Evolutionary conservation across 192 early-diverging fungal species (phyloP).

Genomic region (Geranomyces michiganensis): DNA sequence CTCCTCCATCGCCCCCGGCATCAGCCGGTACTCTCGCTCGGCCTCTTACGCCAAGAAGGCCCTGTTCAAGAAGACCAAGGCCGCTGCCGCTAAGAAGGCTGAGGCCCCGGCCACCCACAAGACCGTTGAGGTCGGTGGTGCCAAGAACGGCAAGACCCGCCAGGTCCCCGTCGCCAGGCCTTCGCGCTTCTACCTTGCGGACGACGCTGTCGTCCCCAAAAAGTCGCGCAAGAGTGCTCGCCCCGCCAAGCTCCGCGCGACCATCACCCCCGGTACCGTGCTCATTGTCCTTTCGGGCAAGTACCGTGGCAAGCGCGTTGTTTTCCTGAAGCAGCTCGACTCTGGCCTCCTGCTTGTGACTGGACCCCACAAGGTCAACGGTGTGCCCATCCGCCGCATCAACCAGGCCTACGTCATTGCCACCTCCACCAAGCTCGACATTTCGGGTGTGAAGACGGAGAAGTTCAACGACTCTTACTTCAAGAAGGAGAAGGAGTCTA

Average conservation of each 20-base stretch:
- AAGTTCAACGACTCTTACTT: slow-evolving; percentile 97
- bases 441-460: slow-evolving; percentile 73
- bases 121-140: slow-evolving; percentile 73
- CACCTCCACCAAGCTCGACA: slow-evolving; percentile 98
- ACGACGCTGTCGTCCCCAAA: slow-evolving; percentile 80
- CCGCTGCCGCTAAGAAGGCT: slow-evolving; percentile 52
- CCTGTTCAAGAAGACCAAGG: slow-evolving; percentile 87
- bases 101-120: slow-evolving; percentile 58
- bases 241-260: slow-evolving; percentile 74
- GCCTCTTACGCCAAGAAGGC: slow-evolving; percentile 83
- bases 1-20: slow-evolving; percentile 81
- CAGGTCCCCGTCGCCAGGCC: slow-evolving; percentile 71
- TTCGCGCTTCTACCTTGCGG: slow-evolving; percentile 80
- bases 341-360: slow-evolving; percentile 96
- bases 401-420: slow-evolving; percentile 99
- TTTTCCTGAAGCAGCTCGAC: slow-evolving; percentile 94
- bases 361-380: slow-evolving; percentile 98
- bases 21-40: slow-evolving; percentile 82
- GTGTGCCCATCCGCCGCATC: slow-evolving; percentile 95
- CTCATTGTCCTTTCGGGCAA: slow-evolving; percentile 94
- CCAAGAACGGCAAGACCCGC: slow-evolving; percentile 80
- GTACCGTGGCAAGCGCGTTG: slow-evolving; percentile 98
- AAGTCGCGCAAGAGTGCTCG: slow-evolving; percentile 68
- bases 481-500: slow-evolving; percentile 73
- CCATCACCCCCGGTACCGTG: slow-evolving; percentile 97